Base-by-base conservation (phyloP, 805 yeast genomes). In the Kluyveromyces starmeri region DNA sequence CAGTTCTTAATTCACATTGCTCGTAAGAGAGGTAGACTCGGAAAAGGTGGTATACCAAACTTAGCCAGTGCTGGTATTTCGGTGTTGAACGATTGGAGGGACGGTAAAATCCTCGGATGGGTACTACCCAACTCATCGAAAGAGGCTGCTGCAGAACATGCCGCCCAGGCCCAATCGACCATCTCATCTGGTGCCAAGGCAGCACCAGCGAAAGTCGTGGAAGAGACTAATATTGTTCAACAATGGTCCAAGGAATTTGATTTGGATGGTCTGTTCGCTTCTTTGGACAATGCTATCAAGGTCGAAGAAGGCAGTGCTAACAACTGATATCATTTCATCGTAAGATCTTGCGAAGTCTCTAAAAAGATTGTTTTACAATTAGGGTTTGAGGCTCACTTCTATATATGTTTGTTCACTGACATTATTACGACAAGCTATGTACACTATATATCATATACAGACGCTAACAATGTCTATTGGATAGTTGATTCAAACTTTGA, bases 221-320 rank as follows among this genome's bases (percentile, higher is more conserved):
- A 66, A 38, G 83, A 75, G 46, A 81, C 89, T 22, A 76, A 84
- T 9, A 73, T 92, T 50, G 98, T 92, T n/a, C 62, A 70, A 11
- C 71, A 75, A 47, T 92, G 97, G 96, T 78, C 96, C 14, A 73
- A 84, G 59, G 98, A 88, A 62, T 88, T 92, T 56, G 95, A 86
- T 60, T 67, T 92, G 47, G 96, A 84, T 56, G 84, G 83, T 4
- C 67, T 88, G 43, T 78, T 88, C 38, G 61, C 67, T 8, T 47
- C 65, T 28, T 40, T 64, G 25, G 68, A 64, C 37, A 50, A 47
- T 27, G 56, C 51, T n/a, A 53, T 57, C 28, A 44, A 45, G 16
- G 44, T 44, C 7, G 43, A 52, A 20, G 16, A 30, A 20, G 26
- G 22, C 17, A n/a, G 6, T 7, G 11, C n/a, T 7, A 14, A 14